Conservation (phyloP, 139 green algal genomes). For the Chlorella ohadii region DNA sequence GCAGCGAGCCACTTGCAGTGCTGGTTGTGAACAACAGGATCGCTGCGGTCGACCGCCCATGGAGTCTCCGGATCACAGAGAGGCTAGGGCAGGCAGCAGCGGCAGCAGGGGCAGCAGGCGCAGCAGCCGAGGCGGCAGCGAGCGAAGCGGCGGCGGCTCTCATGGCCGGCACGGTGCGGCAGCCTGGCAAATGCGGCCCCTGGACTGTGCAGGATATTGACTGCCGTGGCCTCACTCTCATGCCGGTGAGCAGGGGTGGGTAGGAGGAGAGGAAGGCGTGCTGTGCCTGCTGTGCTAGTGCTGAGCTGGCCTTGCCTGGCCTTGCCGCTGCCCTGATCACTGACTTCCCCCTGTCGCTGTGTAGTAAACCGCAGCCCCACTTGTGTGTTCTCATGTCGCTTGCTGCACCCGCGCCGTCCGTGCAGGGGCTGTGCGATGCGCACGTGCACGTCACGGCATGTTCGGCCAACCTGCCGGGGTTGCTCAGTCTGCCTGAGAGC, state of each 20-base stretch:
- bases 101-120: not conserved
- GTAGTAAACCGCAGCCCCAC: too few species aligned
- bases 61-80: not conserved
- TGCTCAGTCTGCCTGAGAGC: slow-evolving; percentile 53
- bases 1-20: not conserved
- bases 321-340: too few species aligned
- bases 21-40: not conserved
- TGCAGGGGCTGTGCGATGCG: slow-evolving; percentile 59
- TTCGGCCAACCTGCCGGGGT: slow-evolving; percentile 62
- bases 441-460: slow-evolving; percentile 74
- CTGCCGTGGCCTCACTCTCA: not conserved
- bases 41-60: not conserved
- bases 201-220: not conserved
- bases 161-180: too few species aligned
- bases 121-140: too few species aligned
- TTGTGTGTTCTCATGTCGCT: too few species aligned
- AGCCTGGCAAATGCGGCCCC: too few species aligned
- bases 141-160: too few species aligned
- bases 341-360: too few species aligned
- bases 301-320: too few species aligned
- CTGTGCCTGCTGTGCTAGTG: not conserved
- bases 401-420: not conserved
- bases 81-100: not conserved
- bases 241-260: not conserved
- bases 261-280: too few species aligned